Conservation (phyloP, 192 early-diverging fungal species). For the Allomyces macrogynus region DNA sequence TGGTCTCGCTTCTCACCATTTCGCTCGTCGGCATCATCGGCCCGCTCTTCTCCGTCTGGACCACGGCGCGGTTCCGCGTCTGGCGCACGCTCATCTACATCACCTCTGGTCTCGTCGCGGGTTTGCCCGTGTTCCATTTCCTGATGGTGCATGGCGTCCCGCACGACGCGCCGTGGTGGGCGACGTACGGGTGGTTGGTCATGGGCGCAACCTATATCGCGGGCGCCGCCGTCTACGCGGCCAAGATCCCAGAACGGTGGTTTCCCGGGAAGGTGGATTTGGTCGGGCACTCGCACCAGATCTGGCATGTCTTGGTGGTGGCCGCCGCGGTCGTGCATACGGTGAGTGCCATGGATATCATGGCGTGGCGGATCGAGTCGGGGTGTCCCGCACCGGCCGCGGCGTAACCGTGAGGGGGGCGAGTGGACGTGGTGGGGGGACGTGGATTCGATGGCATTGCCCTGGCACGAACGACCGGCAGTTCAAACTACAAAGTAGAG, state of each 20-base stretch:
- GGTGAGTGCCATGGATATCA: too few relatives aligned
- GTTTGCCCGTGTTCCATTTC: conserved; percentile 26
- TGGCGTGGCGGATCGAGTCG: too few relatives aligned
- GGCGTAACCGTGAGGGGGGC: too few relatives aligned
- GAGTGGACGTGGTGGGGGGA: too few relatives aligned
- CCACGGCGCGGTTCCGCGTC: conserved; percentile 20
- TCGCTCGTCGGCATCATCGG: conserved; percentile 25
- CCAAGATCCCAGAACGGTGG: conserved; percentile 39
- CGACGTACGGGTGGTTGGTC: conserved; percentile 23
- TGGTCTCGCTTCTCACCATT: conserved; percentile 21
- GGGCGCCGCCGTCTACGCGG: conserved; percentile 13
- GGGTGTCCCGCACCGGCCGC: too few relatives aligned
- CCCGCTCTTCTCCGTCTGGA: conserved; percentile 31
- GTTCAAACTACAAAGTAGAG: too few relatives aligned
- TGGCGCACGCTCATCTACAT: conserved; percentile 32
- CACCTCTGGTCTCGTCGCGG: conserved; percentile 23
- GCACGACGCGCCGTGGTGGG: conserved; percentile 20
- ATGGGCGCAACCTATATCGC: conserved; percentile 16
- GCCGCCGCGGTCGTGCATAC: conserved; percentile 7
- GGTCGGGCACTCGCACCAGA: conserved; percentile 35
- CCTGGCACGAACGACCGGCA: too few relatives aligned
- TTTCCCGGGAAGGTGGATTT: conserved; percentile 37
- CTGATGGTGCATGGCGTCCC: conserved; percentile 17
- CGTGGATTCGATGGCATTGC: too few relatives aligned
- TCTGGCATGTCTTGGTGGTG: conserved; percentile 43